Percentiles rank a stretch among this genome's conserved stretches.
Conservation (phyloP, 2,329 filamentous ascomycete genomes). For the Ophiostoma himal-ulmi region DNA sequence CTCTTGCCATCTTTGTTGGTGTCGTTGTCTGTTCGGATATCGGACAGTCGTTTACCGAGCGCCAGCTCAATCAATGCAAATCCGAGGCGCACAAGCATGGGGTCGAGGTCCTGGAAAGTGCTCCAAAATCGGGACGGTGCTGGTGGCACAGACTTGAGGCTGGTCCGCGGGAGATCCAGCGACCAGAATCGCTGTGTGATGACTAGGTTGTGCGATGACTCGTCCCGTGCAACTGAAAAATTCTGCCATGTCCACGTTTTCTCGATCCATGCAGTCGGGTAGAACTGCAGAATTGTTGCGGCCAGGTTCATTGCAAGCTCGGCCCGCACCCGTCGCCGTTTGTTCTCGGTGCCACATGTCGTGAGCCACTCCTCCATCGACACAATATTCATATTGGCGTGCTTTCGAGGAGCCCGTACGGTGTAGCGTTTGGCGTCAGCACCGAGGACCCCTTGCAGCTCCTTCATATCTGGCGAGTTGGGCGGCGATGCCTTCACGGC, state of each 20-base stretch:
- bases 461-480: slow-evolving; percentile 18
- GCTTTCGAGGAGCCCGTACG: background rate
- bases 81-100: slow-evolving; percentile 26
- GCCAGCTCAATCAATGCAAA: slow-evolving; percentile 26
- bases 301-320: slow-evolving; percentile 24
- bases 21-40: slow-evolving; percentile 20
- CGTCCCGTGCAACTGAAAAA: slow-evolving; percentile 22
- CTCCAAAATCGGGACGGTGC: slow-evolving; percentile 24
- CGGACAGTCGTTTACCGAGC: slow-evolving; percentile 20
- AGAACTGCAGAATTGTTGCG: slow-evolving; percentile 24
- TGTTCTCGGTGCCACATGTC: slow-evolving; percentile 20
- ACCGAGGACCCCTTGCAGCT: background rate
- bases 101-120: slow-evolving; percentile 23
- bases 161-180: background rate
- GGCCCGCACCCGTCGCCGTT: slow-evolving; percentile 22
- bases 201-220: slow-evolving; percentile 21
- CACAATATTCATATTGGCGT: slow-evolving; percentile 22
- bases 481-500: slow-evolving; percentile 21
- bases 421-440: background rate
- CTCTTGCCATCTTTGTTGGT: background rate
- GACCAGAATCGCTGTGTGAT: slow-evolving; percentile 21
- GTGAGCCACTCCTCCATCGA: slow-evolving; percentile 26
- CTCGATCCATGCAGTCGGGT: slow-evolving; percentile 26
- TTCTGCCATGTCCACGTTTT: slow-evolving; percentile 26
- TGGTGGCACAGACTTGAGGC: slow-evolving; percentile 4